Evolutionary conservation across 495 filamentous ascomycete species (phyloP).

Genomic region (Penicillium roqueforti): DNA sequence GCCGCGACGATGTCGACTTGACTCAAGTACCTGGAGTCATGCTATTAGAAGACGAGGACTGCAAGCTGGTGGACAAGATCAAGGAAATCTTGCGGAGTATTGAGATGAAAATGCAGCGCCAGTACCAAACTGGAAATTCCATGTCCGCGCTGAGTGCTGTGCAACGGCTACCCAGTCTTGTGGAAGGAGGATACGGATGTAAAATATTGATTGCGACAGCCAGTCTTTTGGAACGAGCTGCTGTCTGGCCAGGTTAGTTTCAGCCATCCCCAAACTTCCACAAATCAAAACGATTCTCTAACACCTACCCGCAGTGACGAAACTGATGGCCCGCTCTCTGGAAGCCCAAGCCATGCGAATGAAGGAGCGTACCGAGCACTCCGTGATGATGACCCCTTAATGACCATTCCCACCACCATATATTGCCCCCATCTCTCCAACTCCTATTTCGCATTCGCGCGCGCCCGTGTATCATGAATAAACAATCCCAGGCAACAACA

Average conservation of each 20-base stretch:
- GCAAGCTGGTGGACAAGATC: slow-evolving; percentile 81
- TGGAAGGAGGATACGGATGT: slow-evolving; percentile 70
- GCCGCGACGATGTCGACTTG: slow-evolving; percentile 74
- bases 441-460: slow-evolving; percentile 1
- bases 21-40: slow-evolving; percentile 75
- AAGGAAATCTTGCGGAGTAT: slow-evolving; percentile 73
- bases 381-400: slow-evolving; percentile 46
- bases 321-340: slow-evolving; percentile 81
- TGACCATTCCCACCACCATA: slow-evolving; percentile 4
- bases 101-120: slow-evolving; percentile 71
- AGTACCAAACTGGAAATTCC: slow-evolving; percentile 42
- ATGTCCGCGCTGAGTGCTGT: slow-evolving; percentile 49
- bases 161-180: slow-evolving; percentile 54
- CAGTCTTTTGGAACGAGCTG: slow-evolving; percentile 81
- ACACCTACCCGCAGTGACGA: slow-evolving; percentile 57
- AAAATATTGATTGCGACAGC: slow-evolving; percentile 86
- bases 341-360: slow-evolving; percentile 82
- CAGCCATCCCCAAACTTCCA: background rate
- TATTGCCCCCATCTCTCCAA: slow-evolving; percentile 4
- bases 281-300: background rate
- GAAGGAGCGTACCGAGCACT: slow-evolving; percentile 65
- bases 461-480: slow-evolving; percentile 17
- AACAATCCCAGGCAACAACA: slow-evolving; percentile 5
- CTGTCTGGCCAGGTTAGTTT: slow-evolving; percentile 84
- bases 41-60: slow-evolving; percentile 89